A percentile compares a stretch with the other conserved stretches of the same genome.
These are phyloP conservation scores for Penicillium salamii DNA, from an alignment of 495 filamentous ascomycete species.

Conservation along the genomic window DNA sequence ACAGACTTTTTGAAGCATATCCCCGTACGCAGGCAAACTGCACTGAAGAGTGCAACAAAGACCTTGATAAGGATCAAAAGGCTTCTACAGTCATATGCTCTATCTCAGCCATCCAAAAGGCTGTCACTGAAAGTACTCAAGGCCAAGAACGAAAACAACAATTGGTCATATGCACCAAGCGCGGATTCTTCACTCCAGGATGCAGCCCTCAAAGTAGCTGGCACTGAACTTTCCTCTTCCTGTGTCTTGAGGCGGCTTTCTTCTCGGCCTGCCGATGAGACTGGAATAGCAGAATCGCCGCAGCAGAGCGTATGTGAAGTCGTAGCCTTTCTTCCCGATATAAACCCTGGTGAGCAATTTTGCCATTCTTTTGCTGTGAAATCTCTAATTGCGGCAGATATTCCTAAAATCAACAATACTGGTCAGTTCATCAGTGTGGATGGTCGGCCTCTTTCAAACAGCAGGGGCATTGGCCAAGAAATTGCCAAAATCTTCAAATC, in stretches of 20 bases:
- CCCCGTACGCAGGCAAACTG: conserved; percentile 71
- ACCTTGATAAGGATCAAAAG: conserved; percentile 62
- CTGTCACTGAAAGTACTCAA: conserved; percentile 68
- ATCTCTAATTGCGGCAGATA: conserved; percentile 33
- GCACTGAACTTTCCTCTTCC: conserved; percentile 57
- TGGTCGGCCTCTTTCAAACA: conserved; percentile 65
- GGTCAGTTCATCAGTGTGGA: conserved; percentile 76
- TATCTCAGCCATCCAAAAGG: conserved; percentile 62
- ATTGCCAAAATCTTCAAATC: conserved; percentile 60
- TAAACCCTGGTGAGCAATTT: conserved; percentile 37
- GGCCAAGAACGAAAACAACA: conserved; percentile 57
- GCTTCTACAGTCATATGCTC: conserved; percentile 70
- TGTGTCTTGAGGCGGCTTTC: conserved; percentile 44
- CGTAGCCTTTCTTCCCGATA: conserved; percentile 59
- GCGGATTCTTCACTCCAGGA: conserved; percentile 53
- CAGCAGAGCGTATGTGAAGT: conserved; percentile 35
- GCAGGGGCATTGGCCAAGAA: conserved; percentile 63
- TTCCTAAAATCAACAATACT: conserved; percentile 51
- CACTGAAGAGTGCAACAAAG: conserved; percentile 60
- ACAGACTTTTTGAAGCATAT: conserved; percentile 63
- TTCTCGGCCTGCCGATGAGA: conserved; percentile 7
- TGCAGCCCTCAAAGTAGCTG: conserved; percentile 68
- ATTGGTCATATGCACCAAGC: conserved; percentile 72
- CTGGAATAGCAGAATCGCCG: conserved; percentile 1
- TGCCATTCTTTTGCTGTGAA: not conserved